phyloP scores from a whole-genome alignment of 345 rosid genomes.

The Eucalyptus marginata region DNA sequence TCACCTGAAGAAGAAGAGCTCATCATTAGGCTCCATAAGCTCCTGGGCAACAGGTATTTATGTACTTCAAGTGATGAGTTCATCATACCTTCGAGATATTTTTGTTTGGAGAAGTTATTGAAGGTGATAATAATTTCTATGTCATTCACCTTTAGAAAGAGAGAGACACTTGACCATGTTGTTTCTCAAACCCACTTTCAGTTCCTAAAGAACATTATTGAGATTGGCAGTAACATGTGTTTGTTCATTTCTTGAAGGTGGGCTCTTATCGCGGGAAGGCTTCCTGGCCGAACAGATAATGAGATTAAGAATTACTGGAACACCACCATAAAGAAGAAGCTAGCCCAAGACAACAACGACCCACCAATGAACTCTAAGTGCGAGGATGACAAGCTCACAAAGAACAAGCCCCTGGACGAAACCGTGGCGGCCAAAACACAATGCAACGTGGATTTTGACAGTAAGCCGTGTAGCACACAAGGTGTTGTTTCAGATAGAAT shows the following conservation, averaged over 20 bases:
- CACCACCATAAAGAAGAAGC: not conserved
- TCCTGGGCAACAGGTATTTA: not conserved
- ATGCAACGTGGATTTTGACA: not conserved
- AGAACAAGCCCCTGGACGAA: not conserved
- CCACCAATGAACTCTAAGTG: not conserved
- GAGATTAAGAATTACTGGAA: constrained; percentile 8
- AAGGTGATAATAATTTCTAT: not conserved
- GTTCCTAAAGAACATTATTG: not conserved
- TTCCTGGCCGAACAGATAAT: constrained; percentile 6
- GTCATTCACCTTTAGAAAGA: not conserved
- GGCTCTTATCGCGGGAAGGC: not conserved
- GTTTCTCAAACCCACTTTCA: not conserved
- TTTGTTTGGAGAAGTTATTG: not conserved
- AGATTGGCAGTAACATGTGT: not conserved
- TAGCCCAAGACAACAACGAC: not conserved
- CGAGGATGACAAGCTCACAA: not conserved
- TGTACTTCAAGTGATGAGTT: not conserved
- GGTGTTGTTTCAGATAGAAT: not conserved
- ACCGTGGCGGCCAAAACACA: not conserved
- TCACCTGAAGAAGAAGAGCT: constrained; percentile 6
- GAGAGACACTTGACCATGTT: not conserved
- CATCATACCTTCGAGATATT: not conserved
- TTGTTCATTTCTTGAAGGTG: not conserved
- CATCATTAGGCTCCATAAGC: constrained; percentile 7
- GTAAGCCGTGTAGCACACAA: not conserved